Conservation (phyloP, 352 stramenopile species). For the Pythium brassicae region DNA sequence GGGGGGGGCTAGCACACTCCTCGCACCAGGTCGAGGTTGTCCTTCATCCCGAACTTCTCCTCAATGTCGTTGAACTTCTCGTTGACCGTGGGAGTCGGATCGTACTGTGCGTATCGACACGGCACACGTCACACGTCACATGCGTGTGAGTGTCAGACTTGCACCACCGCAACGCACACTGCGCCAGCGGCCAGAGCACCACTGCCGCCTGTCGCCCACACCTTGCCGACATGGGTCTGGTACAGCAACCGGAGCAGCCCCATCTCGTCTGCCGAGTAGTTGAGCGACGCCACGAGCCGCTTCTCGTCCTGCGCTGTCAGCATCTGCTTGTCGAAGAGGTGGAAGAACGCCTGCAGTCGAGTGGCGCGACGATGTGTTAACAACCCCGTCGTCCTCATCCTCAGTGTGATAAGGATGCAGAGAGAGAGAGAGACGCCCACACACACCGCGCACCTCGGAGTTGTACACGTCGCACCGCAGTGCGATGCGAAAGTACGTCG, state of each 20-base stretch:
- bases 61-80: conserved; percentile 66
- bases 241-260: conserved; percentile 63
- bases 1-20: too few species aligned
- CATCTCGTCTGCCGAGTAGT: conserved; percentile 61
- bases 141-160: too few species aligned
- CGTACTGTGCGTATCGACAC: conserved; percentile 40
- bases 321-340: conserved; percentile 86
- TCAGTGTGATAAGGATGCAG: too few species aligned
- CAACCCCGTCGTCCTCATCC: background rate
- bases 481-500: conserved; percentile 68
- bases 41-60: conserved; percentile 39
- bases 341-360: conserved; percentile 77
- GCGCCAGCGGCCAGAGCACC: too few species aligned
- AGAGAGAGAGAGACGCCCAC: background rate
- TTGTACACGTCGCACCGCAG: conserved; percentile 83
- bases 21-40: conserved; percentile 72
- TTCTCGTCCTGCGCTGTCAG: conserved; percentile 64
- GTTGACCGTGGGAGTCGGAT: conserved; percentile 37
- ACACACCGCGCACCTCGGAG: conserved; percentile 30
- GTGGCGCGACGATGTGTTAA: too few species aligned
- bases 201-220: conserved; percentile 3
- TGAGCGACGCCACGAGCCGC: conserved; percentile 57
- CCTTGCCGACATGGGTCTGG: conserved; percentile 62
- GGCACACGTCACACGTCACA: too few species aligned
- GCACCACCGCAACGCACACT: too few species aligned